phyloP scores from a whole-genome alignment of 2,329 filamentous ascomycete species.

The Calonectria hongkongensis region DNA sequence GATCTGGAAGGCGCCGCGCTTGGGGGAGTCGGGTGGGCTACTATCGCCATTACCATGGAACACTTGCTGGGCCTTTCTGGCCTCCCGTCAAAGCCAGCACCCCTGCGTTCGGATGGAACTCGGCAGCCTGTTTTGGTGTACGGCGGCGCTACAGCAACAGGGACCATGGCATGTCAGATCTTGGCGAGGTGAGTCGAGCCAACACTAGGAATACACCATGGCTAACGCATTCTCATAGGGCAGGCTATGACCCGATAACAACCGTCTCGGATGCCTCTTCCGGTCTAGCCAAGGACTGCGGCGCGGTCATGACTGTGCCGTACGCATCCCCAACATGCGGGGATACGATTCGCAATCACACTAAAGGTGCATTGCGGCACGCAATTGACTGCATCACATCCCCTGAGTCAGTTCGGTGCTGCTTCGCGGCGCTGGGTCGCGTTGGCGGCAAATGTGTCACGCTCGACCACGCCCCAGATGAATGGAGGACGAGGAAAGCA shows the following conservation, averaged over 20 bases:
- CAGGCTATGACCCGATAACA: conserved; percentile 21
- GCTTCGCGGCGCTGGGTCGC: neutral
- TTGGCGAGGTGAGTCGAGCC: neutral
- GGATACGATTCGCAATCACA: conserved; percentile 10
- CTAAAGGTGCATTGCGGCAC: neutral
- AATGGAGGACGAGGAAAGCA: neutral
- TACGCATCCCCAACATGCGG: conserved; percentile 15
- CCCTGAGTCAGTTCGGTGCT: conserved; percentile 20
- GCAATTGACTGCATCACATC: conserved; percentile 27
- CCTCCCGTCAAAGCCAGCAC: conserved; percentile 13
- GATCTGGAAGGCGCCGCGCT: conserved; percentile 6
- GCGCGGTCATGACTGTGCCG: conserved; percentile 4
- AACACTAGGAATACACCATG: neutral
- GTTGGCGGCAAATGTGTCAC: conserved; percentile 5
- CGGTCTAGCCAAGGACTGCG: neutral
- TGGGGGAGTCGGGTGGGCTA: conserved; percentile 8
- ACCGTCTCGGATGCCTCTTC: conserved; percentile 25
- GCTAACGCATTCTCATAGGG: neutral
- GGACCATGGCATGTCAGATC: conserved; percentile 24
- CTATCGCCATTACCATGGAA: conserved; percentile 2
- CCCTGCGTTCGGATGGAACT: neutral
- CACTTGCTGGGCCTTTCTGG: conserved; percentile 7
- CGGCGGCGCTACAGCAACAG: conserved; percentile 16
- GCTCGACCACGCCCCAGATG: conserved; percentile 3
- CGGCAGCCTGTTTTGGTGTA: conserved; percentile 12